These are phyloP conservation scores for Saccharomyces uvarum DNA, from an alignment of 1,139 yeast genomes.

Conservation along the genomic window DNA sequence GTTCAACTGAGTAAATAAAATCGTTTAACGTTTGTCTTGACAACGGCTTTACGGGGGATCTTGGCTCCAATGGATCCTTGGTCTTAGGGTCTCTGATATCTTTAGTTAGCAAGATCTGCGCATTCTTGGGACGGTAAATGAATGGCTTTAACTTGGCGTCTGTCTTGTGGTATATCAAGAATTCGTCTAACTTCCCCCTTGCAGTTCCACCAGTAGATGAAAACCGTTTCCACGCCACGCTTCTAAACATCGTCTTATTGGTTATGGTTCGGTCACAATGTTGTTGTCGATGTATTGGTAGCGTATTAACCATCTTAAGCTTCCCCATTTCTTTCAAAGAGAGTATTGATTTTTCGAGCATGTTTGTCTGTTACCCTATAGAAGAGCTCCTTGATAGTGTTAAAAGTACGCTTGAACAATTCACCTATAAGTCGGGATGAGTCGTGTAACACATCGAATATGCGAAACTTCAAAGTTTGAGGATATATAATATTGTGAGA, in stretches of 20 bases:
- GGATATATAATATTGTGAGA: not conserved
- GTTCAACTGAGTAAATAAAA: slow-evolving; percentile 29
- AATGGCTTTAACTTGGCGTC: slow-evolving; percentile 32
- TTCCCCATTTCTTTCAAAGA: not conserved
- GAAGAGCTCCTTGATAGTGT: not conserved
- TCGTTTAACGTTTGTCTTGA: slow-evolving; percentile 31
- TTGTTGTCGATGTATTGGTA: not conserved
- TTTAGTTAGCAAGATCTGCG: slow-evolving; percentile 46
- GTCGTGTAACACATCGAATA: not conserved
- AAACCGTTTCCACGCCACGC: slow-evolving; percentile 7
- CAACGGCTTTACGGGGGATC: slow-evolving; percentile 33
- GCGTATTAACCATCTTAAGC: not conserved
- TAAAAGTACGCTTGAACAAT: not conserved
- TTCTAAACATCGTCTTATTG: not conserved
- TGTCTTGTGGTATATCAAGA: slow-evolving; percentile 21
- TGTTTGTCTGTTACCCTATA: not conserved
- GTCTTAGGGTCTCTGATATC: slow-evolving; percentile 43
- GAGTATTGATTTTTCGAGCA: not conserved
- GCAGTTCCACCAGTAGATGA: slow-evolving; percentile 8
- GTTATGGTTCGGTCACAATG: not conserved
- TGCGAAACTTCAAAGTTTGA: not conserved
- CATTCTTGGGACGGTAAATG: slow-evolving; percentile 41
- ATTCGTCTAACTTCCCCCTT: slow-evolving; percentile 17
- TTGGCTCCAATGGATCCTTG: slow-evolving; percentile 36
- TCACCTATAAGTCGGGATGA: not conserved